Percentiles rank a stretch among this genome's conserved stretches.
phyloP scores from a whole-genome alignment of 2,329 filamentous ascomycete species.

The Drechslerella stenobrocha region DNA sequence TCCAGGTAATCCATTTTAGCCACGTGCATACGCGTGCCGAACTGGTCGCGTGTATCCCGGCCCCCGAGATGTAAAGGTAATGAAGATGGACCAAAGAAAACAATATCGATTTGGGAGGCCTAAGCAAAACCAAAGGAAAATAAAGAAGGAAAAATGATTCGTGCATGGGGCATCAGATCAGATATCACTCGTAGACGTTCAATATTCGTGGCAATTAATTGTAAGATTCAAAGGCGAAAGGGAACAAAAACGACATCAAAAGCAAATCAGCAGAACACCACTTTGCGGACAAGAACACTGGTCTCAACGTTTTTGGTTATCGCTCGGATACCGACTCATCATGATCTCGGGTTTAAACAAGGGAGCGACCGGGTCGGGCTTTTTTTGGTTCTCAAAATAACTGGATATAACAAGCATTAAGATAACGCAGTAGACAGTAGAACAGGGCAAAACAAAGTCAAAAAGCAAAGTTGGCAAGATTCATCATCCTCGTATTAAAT shows the following conservation, averaged over 20 bases:
- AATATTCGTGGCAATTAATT: conserved; percentile 5
- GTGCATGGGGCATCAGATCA: conserved; percentile 12
- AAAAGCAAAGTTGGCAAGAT: conserved; percentile 2
- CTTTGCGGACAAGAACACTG: conserved; percentile 19
- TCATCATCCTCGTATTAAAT: background rate
- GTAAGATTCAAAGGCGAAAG: conserved; percentile 10
- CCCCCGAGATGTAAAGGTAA: no score
- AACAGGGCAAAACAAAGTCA: background rate
- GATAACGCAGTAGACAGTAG: background rate
- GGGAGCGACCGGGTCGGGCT: background rate
- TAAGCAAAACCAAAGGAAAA: conserved; percentile 7
- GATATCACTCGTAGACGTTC: conserved; percentile 13
- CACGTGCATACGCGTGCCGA: no score
- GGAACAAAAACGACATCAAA: conserved; percentile 7
- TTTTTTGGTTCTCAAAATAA: background rate
- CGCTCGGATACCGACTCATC: conserved; percentile 2
- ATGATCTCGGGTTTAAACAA: background rate
- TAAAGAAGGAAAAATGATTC: conserved; percentile 1
- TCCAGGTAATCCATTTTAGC: no score
- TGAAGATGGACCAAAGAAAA: no score
- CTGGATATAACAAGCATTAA: conserved; percentile 2
- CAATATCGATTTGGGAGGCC: no score
- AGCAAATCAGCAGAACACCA: conserved; percentile 11
- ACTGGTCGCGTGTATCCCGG: no score
- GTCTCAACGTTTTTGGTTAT: background rate